phyloP scores from a whole-genome alignment of 176 grass and related monocot genomes.

The Microstegium vimineum region DNA sequence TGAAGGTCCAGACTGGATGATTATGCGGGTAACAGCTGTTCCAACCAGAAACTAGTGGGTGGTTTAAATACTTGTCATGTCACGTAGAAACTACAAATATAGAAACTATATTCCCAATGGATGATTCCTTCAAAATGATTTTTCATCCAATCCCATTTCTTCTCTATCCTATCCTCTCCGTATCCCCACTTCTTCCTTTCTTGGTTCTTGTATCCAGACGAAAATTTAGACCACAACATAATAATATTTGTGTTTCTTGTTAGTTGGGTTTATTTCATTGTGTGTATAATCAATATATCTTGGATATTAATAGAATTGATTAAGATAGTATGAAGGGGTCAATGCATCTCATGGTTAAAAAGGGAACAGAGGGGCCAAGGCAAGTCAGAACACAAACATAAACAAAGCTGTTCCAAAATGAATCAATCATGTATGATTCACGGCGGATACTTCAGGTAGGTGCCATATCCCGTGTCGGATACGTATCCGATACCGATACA shows the following conservation, averaged over 20 bases:
- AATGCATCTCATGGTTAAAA: too few species aligned
- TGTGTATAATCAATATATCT: neutral
- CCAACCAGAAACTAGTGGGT: neutral
- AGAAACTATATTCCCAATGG: neutral
- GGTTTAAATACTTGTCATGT: neutral
- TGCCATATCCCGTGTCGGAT: too few species aligned
- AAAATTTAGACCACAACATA: neutral
- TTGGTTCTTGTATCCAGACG: neutral
- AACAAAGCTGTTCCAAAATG: neutral
- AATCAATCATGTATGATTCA: too few species aligned
- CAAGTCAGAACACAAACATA: neutral
- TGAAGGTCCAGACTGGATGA: neutral
- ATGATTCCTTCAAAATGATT: neutral
- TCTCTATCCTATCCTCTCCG: neutral
- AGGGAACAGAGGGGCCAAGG: neutral
- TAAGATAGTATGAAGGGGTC: neutral
- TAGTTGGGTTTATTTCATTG: neutral
- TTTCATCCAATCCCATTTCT: neutral
- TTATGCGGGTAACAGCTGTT: neutral
- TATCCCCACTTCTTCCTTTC: neutral
- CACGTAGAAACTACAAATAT: neutral
- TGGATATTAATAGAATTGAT: neutral
- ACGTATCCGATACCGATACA: too few species aligned
- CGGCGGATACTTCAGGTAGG: too few species aligned
- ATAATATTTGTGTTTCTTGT: neutral